Percentiles rank a stretch among this genome's conserved stretches.
phyloP scores from a whole-genome alignment of 768 basidiomycete species.

The Auricularia sp. region DNA sequence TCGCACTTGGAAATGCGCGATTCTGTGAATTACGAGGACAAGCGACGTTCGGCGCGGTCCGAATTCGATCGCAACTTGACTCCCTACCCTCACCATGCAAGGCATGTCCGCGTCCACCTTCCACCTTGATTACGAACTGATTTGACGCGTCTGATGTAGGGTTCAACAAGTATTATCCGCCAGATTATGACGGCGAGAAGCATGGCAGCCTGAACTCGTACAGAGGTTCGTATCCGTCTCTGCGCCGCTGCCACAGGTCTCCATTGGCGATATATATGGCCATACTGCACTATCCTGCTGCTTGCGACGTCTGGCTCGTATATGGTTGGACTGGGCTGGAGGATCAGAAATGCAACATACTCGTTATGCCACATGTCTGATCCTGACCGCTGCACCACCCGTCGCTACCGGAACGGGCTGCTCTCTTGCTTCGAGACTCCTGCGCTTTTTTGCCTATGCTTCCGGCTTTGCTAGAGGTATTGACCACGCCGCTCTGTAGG shows the following conservation, averaged over 20 bases:
- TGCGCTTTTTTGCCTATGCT: no score
- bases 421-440: no score
- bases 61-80: background rate
- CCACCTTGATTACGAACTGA: no score
- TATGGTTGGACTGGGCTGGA: no score
- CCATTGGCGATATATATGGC: no score
- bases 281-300: background rate
- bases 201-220: conserved; percentile 65
- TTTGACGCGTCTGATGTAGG: conserved; percentile 30
- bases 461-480: no score
- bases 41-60: background rate
- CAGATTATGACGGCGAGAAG: conserved; percentile 62
- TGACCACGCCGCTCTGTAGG: conserved; percentile 33
- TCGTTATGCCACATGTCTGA: no score
- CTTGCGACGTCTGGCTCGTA: no score
- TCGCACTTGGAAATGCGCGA: background rate
- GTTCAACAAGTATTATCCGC: conserved; percentile 74
- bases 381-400: no score
- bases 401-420: no score
- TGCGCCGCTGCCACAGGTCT: background rate
- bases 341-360: no score
- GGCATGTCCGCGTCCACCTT: background rate
- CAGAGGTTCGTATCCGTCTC: conserved; percentile 37
- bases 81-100: background rate
- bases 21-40: background rate